These are phyloP conservation scores for Microcera coccophila DNA, from an alignment of 2,329 filamentous ascomycete genomes.

Conservation along the genomic window DNA sequence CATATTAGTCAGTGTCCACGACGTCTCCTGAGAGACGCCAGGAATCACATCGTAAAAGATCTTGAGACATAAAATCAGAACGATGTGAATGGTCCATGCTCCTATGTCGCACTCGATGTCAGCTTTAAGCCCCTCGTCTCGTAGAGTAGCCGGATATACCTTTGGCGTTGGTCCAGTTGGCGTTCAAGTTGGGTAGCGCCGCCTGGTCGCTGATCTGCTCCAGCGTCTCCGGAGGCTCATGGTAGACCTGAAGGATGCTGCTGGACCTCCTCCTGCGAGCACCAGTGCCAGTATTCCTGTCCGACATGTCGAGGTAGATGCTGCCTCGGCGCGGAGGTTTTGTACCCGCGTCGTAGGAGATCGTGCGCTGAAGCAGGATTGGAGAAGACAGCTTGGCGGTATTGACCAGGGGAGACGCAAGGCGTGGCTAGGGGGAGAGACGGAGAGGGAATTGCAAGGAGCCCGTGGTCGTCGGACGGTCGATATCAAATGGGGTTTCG, in stretches of 20 bases:
- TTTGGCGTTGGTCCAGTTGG: slow-evolving; percentile 99
- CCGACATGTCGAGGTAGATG: slow-evolving; percentile 57
- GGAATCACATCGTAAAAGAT: slow-evolving; percentile 97
- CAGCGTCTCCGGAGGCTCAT: slow-evolving; percentile 91
- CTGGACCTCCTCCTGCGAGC: slow-evolving; percentile 89
- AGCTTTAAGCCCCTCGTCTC: slow-evolving; percentile 12
- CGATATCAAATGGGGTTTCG: slow-evolving; percentile 6
- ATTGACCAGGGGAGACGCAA: slow-evolving; percentile 45
- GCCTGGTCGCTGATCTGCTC: slow-evolving; percentile 98
- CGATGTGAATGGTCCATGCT: slow-evolving; percentile 96
- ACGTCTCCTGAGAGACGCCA: slow-evolving; percentile 93
- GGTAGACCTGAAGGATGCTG: slow-evolving; percentile 88
- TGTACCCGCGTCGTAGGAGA: slow-evolving; percentile 84
- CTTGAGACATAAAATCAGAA: slow-evolving; percentile 87
- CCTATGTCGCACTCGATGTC: slow-evolving; percentile 50
- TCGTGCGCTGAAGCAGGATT: slow-evolving; percentile 80
- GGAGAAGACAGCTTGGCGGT: slow-evolving; percentile 96
- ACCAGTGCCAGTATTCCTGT: slow-evolving; percentile 51
- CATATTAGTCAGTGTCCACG: slow-evolving; percentile 98
- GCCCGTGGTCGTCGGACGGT: slow-evolving; percentile 7
- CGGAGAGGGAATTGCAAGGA: slow-evolving; percentile 6
- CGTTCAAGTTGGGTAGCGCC: slow-evolving; percentile 89
- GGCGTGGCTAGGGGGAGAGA: slow-evolving; percentile 10
- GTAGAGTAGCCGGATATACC: slow-evolving; percentile 51
- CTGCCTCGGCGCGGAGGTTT: slow-evolving; percentile 63